These are phyloP conservation scores for Kluyveromyces sp. DNA, from an alignment of 1,139 yeast genomes.

Conservation along the genomic window DNA sequence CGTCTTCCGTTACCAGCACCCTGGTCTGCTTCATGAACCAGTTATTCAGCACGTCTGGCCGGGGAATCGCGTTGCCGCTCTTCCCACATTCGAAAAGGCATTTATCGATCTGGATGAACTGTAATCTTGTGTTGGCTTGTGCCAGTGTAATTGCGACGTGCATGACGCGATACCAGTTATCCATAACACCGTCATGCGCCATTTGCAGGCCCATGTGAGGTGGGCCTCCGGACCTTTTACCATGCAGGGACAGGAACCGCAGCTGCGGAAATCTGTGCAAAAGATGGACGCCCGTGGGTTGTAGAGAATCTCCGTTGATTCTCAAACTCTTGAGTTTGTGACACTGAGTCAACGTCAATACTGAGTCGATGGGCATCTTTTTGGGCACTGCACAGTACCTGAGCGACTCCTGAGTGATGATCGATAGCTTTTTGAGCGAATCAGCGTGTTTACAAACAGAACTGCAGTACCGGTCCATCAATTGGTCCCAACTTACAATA, in stretches of 20 bases:
- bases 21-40: slow-evolving; percentile 18
- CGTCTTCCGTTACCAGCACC: slow-evolving; percentile 6
- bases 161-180: slow-evolving; percentile 52
- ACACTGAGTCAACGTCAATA: slow-evolving; percentile 24
- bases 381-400: slow-evolving; percentile 31
- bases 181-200: slow-evolving; percentile 48
- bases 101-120: slow-evolving; percentile 41
- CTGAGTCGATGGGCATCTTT: slow-evolving; percentile 26
- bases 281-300: slow-evolving; percentile 29
- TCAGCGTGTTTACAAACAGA: slow-evolving; percentile 30
- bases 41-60: slow-evolving; percentile 18
- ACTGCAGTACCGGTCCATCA: slow-evolving; percentile 32
- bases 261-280: slow-evolving; percentile 31
- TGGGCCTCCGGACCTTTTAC: slow-evolving; percentile 46
- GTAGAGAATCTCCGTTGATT: slow-evolving; percentile 36
- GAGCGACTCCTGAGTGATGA: slow-evolving; percentile 39
- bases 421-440: slow-evolving; percentile 36
- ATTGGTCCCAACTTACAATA: slow-evolving; percentile 23
- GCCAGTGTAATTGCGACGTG: slow-evolving; percentile 42
- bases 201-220: slow-evolving; percentile 52
- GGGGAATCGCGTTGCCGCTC: slow-evolving; percentile 15
- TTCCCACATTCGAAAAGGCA: slow-evolving; percentile 32
- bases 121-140: slow-evolving; percentile 29
- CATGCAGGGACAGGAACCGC: slow-evolving; percentile 41
- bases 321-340: slow-evolving; percentile 35